Evolutionary conservation across 345 rosid species (phyloP), one percentile per base, ranked within the genome.

Genomic region (Hypericum androsaemum): DNA sequence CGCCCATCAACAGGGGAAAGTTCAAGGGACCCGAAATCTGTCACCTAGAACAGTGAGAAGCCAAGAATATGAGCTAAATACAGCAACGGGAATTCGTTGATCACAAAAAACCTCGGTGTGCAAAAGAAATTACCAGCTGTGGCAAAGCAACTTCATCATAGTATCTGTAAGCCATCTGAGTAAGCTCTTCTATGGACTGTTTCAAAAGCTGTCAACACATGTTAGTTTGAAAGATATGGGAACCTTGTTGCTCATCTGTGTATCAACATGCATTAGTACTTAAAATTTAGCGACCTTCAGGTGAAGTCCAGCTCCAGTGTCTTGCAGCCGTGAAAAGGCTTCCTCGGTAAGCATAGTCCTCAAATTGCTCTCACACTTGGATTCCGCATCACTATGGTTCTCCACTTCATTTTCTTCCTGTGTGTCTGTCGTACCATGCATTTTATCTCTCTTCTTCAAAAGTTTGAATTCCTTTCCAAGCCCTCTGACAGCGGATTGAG

Each of bases 1-100:
- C 94, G 83, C 54, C 98, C 98, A 60, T 90, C 98, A 0, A 90
- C 98, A 3, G 98, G 98, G 43, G 98, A 90, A 75, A 90, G 96
- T 74, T 90, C 98, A 46, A 90, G 94, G 57, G 94, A 90, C 56
- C 94, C 96, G 72, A 90, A 90, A 73, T 90, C 98, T 63, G 94
- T 86, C 60, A 90, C 98, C 98, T 90, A 68, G 61, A 52, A 46
- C 54, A 57, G 54, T 38, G 62, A 6, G 42, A 56, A 38, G 32
- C 50, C 65, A 39, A 39, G 57, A 48, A 50, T 48, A 59, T 35
- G 14, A 57, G 16, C 66, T 44, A 22, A 22, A 22, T 4, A 22
- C 32, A 4, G 11, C 9, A 6, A 12, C 7, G 15, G 44, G 16
- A 36, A 9, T 42, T 16, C 28, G 15, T 35, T 32, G 16, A 10